Evolutionary conservation across 192 early-diverging fungal species (phyloP).

Genomic region (Diversispora epigaea): DNA sequence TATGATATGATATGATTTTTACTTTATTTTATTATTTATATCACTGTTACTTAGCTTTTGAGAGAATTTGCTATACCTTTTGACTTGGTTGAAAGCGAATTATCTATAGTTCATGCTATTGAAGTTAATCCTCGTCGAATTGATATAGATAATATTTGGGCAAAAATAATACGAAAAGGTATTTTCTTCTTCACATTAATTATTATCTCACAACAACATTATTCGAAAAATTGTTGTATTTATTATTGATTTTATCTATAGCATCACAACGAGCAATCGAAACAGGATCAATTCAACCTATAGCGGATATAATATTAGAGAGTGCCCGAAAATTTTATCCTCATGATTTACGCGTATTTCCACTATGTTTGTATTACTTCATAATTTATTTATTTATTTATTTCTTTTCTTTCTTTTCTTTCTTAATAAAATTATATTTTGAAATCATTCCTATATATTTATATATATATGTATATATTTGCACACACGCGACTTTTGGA

Average conservation of each 20-base stretch:
- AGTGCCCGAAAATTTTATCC: constrained; percentile 12
- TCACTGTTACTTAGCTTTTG: neutral
- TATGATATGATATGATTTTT: neutral
- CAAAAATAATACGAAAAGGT: constrained; percentile 14
- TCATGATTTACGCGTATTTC: neutral
- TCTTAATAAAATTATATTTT: neutral
- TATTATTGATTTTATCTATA: neutral
- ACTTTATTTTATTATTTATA: neutral
- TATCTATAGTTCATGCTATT: neutral
- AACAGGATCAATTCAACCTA: neutral
- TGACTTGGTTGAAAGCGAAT: neutral
- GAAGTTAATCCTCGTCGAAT: neutral
- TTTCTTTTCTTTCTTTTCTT: neutral
- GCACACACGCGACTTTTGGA: neutral
- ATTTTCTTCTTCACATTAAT: neutral
- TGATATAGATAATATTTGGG: constrained; percentile 4
- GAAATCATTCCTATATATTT: neutral
- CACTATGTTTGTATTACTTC: neutral
- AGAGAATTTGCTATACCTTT: constrained; percentile 2
- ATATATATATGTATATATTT: too few species aligned
- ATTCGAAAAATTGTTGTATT: neutral
- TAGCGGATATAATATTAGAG: neutral
- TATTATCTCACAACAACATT: neutral
- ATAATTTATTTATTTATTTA: neutral
- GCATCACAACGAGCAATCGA: neutral